Conservation (phyloP, 768 basidiomycete genomes). For the Crepidotus variabilis region DNA sequence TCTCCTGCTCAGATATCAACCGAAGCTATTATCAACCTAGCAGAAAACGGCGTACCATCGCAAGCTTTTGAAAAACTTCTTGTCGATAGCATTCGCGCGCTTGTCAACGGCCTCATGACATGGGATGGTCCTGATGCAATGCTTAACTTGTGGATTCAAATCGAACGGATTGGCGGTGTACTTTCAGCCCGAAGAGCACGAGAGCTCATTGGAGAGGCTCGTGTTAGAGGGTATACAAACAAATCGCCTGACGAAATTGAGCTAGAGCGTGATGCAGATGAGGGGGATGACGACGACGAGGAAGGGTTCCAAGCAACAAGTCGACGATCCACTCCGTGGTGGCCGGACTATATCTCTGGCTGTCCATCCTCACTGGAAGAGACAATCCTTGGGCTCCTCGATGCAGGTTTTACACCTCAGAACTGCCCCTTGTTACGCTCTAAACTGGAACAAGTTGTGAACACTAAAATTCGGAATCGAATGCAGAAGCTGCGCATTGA, state of each 20-base stretch:
- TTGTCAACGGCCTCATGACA: slow-evolving; percentile 33
- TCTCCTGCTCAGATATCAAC: slow-evolving; percentile 44
- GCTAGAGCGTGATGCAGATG: slow-evolving; percentile 31
- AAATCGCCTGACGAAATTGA: slow-evolving; percentile 41
- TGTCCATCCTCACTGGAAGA: slow-evolving; percentile 62
- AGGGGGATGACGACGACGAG: slow-evolving; percentile 27
- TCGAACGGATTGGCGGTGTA: slow-evolving; percentile 37
- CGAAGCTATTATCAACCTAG: slow-evolving; percentile 61
- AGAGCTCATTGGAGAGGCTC: slow-evolving; percentile 33
- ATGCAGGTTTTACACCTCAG: slow-evolving; percentile 55
- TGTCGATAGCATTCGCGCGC: slow-evolving; percentile 26
- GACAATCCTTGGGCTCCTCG: slow-evolving; percentile 51
- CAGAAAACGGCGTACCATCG: slow-evolving; percentile 57
- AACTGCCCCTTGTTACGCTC: slow-evolving; percentile 44
- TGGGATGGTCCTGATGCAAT: slow-evolving; percentile 45
- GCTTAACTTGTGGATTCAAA: slow-evolving; percentile 36
- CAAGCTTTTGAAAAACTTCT: slow-evolving; percentile 36
- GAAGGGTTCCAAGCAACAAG: slow-evolving; percentile 19
- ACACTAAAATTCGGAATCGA: slow-evolving; percentile 35
- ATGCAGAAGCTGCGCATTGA: slow-evolving; percentile 40
- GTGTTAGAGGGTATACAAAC: slow-evolving; percentile 38
- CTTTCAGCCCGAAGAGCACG: slow-evolving; percentile 32
- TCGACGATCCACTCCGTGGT: slow-evolving; percentile 59
- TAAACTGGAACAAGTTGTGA: slow-evolving; percentile 47
- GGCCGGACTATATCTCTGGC: slow-evolving; percentile 59